phyloP scores from a whole-genome alignment of 305 asterid species.

The Lippia alba region DNA sequence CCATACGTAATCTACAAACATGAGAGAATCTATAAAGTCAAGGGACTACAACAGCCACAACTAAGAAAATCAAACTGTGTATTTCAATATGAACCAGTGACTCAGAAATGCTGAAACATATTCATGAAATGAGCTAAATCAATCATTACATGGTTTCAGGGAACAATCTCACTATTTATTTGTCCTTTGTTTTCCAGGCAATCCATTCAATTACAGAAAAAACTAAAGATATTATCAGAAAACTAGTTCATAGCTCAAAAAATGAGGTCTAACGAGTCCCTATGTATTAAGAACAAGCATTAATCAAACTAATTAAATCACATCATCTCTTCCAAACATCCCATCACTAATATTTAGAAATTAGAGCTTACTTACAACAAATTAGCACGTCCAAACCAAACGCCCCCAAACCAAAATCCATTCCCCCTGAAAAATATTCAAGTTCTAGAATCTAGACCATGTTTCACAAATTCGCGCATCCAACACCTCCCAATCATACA shows the following conservation, averaged over 20 bases:
- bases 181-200: background rate
- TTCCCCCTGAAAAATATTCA: background rate
- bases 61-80: constrained; percentile 20
- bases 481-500: constrained; percentile 6
- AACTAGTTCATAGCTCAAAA: background rate
- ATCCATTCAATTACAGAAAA: background rate
- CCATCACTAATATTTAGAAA: constrained; percentile 4
- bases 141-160: background rate
- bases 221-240: constrained; percentile 6
- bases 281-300: constrained; percentile 5
- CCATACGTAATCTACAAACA: constrained; percentile 61
- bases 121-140: background rate
- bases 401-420: background rate
- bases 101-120: constrained; percentile 4
- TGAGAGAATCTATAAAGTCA: background rate
- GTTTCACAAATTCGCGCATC: constrained; percentile 3
- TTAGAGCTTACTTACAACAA: constrained; percentile 3
- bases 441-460: background rate
- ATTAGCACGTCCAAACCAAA: constrained; percentile 1
- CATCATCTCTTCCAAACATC: background rate
- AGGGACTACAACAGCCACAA: constrained; percentile 7
- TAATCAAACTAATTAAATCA: constrained; percentile 19
- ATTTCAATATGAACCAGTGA: background rate
- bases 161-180: constrained; percentile 1
- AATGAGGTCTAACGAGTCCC: constrained; percentile 11